Evolutionary conservation across 1,284 basidiomycete species (phyloP).

Genomic region (Ceratorhiza oryzae-sativae): DNA sequence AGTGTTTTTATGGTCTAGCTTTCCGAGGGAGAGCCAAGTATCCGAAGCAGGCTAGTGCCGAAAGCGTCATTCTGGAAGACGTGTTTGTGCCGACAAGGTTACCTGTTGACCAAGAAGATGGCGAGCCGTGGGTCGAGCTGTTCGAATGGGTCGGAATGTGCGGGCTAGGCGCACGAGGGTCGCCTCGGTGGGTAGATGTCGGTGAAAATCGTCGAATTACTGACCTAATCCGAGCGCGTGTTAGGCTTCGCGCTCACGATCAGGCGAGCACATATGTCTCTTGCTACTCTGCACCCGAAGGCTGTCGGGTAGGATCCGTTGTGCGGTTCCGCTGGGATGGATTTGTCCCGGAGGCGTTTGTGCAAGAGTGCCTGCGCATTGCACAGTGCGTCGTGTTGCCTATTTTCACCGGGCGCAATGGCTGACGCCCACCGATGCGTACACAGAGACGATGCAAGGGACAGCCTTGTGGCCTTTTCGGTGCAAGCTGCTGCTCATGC

Average conservation of each 20-base stretch:
- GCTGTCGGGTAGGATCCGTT: neutral
- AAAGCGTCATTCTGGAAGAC: slow-evolving; percentile 10
- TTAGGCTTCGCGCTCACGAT: neutral
- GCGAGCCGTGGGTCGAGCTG: slow-evolving; percentile 1
- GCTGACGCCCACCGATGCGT: neutral
- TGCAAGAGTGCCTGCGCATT: neutral
- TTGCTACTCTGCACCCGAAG: slow-evolving; percentile 18
- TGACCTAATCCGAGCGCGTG: neutral
- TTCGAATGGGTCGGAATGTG: slow-evolving; percentile 31
- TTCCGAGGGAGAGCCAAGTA: neutral
- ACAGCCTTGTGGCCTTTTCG: slow-evolving; percentile 4
- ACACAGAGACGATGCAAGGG: neutral
- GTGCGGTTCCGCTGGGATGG: slow-evolving; percentile 12
- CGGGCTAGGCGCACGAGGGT: neutral
- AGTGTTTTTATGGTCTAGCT: neutral
- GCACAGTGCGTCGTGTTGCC: slow-evolving; percentile 1
- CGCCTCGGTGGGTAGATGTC: slow-evolving; percentile 2
- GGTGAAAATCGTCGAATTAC: neutral
- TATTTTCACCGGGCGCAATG: neutral
- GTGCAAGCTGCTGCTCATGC: slow-evolving; percentile 6
- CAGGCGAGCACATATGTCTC: slow-evolving; percentile 18
- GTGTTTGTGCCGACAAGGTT: slow-evolving; percentile 8
- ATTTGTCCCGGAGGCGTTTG: neutral
- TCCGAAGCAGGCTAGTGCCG: neutral
- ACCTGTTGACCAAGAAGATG: neutral